Evolutionary conservation across 306 rosid species (phyloP).

Genomic region (Lithocarpus polystachyus): DNA sequence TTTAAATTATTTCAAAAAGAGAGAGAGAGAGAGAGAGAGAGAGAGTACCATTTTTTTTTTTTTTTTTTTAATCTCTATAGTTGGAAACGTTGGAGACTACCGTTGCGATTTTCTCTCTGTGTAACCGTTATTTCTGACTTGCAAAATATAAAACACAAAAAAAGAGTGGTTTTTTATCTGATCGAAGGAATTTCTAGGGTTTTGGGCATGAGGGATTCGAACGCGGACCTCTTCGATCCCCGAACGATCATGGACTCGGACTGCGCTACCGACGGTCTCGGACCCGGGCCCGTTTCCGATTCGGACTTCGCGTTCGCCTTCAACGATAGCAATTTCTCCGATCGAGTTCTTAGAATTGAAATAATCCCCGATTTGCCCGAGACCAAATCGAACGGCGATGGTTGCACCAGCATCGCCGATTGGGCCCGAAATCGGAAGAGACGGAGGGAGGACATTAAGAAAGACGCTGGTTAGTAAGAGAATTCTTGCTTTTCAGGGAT

Average conservation of each 20-base stretch:
- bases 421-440: conserved; percentile 45
- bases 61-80: no score
- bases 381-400: conserved; percentile 19
- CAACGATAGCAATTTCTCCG: conserved; percentile 43
- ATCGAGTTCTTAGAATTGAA: conserved; percentile 42
- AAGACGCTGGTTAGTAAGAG: conserved; percentile 28
- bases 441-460: conserved; percentile 27
- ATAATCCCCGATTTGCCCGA: conserved; percentile 25
- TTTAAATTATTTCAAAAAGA: no score
- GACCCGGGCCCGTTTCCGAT: not conserved
- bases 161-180: no score
- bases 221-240: conserved; percentile 7
- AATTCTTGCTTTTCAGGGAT: not conserved
- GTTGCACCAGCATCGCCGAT: conserved; percentile 4
- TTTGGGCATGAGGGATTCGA: conserved; percentile 6
- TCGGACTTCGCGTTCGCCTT: conserved; percentile 47
- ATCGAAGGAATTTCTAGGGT: not conserved
- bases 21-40: no score
- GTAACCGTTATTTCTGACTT: no score
- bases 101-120: no score
- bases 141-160: no score
- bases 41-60: no score
- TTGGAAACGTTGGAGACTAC: no score
- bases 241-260: conserved; percentile 21
- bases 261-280: not conserved